These are phyloP conservation scores for Backusella macrospora DNA, from an alignment of 192 early-diverging fungal species.

Conservation along the genomic window DNA sequence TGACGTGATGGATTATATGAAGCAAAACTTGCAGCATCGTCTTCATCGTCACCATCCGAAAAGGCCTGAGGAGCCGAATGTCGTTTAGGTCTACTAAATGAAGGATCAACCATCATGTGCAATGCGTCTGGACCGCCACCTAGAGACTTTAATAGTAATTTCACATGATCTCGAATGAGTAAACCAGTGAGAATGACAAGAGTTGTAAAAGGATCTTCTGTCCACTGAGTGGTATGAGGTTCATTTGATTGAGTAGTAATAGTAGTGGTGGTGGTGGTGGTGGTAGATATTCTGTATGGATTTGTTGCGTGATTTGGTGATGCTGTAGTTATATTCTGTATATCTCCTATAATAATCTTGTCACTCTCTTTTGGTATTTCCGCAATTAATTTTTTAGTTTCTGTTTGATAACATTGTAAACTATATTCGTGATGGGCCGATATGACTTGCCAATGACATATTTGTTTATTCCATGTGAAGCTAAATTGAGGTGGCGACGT, in stretches of 20 bases:
- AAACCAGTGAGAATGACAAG: slow-evolving; percentile 15
- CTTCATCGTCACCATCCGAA: background rate
- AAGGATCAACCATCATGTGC: slow-evolving; percentile 9
- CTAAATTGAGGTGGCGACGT: slow-evolving; percentile 22
- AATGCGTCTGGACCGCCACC: slow-evolving; percentile 10
- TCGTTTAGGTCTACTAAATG: background rate
- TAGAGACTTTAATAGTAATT: slow-evolving; percentile 2
- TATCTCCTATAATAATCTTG: slow-evolving; percentile 7
- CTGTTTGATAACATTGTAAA: slow-evolving; percentile 4
- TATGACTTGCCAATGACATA: slow-evolving; percentile 24
- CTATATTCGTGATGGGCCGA: background rate
- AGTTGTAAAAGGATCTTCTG: slow-evolving; percentile 19
- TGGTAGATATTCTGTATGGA: slow-evolving; percentile 1
- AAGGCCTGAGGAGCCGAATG: background rate
- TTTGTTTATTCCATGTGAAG: slow-evolving; percentile 16
- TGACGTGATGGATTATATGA: background rate
- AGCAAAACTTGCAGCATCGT: background rate
- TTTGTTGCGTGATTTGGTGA: background rate
- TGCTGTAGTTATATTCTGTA: background rate
- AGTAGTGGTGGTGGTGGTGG: too few relatives aligned
- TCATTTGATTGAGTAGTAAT: background rate
- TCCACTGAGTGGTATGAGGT: background rate
- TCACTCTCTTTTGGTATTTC: slow-evolving; percentile 11
- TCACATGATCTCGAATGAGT: slow-evolving; percentile 13
- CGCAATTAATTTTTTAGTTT: slow-evolving; percentile 13